Base-by-base conservation (phyloP, 2,329 filamentous ascomycete species). In the Aspergillus nomiae region DNA sequence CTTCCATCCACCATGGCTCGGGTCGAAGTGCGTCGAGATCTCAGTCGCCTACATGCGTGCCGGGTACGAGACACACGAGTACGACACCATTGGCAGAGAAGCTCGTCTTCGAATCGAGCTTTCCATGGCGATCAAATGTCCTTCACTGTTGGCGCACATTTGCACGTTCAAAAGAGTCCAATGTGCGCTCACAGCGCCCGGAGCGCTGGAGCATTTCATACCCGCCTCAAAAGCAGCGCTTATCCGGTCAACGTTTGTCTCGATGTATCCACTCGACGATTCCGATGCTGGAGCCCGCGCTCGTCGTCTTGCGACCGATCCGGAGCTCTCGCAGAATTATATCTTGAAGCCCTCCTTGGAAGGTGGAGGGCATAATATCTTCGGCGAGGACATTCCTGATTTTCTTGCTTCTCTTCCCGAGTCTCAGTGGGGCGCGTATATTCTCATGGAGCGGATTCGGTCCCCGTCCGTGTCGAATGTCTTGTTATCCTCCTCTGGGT, bases 341-440 rank as follows among this genome's bases (percentile, higher is more conserved):
- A 73, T 83, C 8, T 70, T 82, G 7, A 83, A 82, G 66, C 80
- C 80, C 1, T 81, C 77, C 12, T 69, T 79, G 0, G 80, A 83
- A 67, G 81, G 80, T 4, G 81, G 81, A 3, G 78, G 78, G 0
- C 71, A 82, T 58, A 82, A 83, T 64, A 61, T 81, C 16, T 80
- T 79, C 61, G 74, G 78, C 9, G 56, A 66, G 10, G 74, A 75
- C 16, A 81, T 83, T 9, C 75, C 74, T 0, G 62, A 51, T 0
- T 78, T 78, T 59, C 68, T 83, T 8, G 57, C 65, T 2, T 59
- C 51, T 0, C 56, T 74, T 4, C 66, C 72, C 3, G 45, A 69
- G 21, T 59, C 70, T 19, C 30, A 70, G 46, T 80, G 76, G 77
- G 46, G 65, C 1, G 71, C 65, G 24, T 82, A 76, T 61, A 70